phyloP scores from a whole-genome alignment of 768 basidiomycete genomes.

The Lactifluus piperatus region DNA sequence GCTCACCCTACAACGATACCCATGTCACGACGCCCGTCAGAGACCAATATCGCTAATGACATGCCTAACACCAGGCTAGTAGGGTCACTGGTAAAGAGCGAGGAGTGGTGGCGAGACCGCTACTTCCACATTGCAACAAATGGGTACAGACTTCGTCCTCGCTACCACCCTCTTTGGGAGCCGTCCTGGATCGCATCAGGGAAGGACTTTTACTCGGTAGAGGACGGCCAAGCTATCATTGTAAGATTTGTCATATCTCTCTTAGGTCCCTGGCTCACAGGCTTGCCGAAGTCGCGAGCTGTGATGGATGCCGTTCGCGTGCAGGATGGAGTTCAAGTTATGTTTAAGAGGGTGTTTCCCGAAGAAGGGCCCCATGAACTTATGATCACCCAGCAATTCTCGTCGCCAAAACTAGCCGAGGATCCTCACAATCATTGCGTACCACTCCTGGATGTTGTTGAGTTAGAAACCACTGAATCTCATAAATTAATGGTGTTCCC shows the following conservation, averaged over 20 bases:
- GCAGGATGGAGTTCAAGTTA: constrained; percentile 4
- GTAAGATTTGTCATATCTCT: neutral
- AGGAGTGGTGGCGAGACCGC: constrained; percentile 11
- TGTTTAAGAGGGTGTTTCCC: constrained; percentile 5
- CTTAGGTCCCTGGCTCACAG: neutral
- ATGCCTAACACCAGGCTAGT: neutral
- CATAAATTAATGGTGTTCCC: constrained; percentile 28
- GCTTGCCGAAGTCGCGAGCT: constrained; percentile 1
- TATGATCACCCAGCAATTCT: neutral
- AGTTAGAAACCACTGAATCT: constrained; percentile 8
- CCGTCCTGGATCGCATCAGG: constrained; percentile 5
- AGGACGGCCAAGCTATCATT: constrained; percentile 12
- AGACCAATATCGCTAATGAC: neutral
- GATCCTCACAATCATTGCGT: constrained; percentile 27
- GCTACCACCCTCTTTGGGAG: constrained; percentile 9
- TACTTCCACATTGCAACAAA: neutral
- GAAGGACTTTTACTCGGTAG: constrained; percentile 2
- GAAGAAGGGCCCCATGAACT: constrained; percentile 12
- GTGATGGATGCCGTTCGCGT: constrained; percentile 12
- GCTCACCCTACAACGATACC: too few species aligned
- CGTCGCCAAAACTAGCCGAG: constrained; percentile 14
- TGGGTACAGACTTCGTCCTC: constrained; percentile 15
- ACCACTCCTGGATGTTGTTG: constrained; percentile 22
- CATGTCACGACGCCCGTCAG: neutral
- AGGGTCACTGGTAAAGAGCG: constrained; percentile 6